Conservation (phyloP, 179 eudicot species). For the Monotropa hypopitys region DNA sequence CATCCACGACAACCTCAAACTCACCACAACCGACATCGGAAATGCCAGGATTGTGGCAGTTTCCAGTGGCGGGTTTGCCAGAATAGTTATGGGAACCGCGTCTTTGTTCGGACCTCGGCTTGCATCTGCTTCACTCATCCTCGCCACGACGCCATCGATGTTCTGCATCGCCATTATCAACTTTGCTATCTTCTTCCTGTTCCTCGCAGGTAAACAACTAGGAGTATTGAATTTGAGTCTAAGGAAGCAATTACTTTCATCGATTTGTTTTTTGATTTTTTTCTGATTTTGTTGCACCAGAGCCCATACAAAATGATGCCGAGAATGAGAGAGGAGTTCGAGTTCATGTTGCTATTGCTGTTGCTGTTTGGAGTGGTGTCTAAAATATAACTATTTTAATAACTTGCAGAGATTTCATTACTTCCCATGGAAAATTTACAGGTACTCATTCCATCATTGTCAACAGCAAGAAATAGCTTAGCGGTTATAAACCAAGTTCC, state of each 20-base stretch:
- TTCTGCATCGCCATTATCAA: constrained; percentile 30
- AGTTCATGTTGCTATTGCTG: too few species aligned
- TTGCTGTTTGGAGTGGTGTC: too few species aligned
- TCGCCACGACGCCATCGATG: constrained; percentile 62
- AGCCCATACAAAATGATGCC: too few species aligned
- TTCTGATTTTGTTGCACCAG: too few species aligned
- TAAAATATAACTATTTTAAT: background rate
- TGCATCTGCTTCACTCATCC: constrained; percentile 55
- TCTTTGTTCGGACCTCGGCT: constrained; percentile 67
- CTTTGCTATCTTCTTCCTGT: constrained; percentile 35
- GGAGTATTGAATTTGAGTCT: too few species aligned
- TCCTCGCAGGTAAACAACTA: constrained; percentile 37
- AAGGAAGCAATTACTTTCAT: too few species aligned
- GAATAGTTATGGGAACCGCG: constrained; percentile 64
- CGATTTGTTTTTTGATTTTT: too few species aligned
- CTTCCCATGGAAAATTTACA: constrained; percentile 14
- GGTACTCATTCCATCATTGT: constrained; percentile 38
- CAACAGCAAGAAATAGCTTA: constrained; percentile 35
- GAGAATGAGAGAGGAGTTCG: too few species aligned
- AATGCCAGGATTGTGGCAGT: constrained; percentile 87
- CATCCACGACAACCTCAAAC: constrained; percentile 55
- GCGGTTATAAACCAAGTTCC: constrained; percentile 80
- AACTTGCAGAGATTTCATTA: background rate
- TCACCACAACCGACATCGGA: constrained; percentile 67
- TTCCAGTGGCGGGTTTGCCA: constrained; percentile 68